These are phyloP conservation scores for Aegilops longissima DNA, from an alignment of 176 grass and related monocot species.

Conservation along the genomic window DNA sequence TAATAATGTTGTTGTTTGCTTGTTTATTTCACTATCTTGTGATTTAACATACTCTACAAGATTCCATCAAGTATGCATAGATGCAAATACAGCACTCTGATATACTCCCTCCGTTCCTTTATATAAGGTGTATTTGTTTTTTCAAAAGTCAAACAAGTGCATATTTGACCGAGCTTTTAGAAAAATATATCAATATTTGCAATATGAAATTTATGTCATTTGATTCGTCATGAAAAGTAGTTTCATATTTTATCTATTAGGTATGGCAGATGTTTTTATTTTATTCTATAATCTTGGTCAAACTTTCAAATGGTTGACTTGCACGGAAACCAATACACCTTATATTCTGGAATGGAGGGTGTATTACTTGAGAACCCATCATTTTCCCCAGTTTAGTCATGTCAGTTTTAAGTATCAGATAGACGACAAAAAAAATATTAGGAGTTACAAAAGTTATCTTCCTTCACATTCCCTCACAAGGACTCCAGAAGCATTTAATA, in stretches of 20 bases:
- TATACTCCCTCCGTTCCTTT: not conserved
- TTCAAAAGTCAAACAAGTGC: too few relatives aligned
- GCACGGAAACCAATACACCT: too few relatives aligned
- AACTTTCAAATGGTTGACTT: too few relatives aligned
- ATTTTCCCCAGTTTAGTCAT: not conserved
- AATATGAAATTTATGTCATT: too few relatives aligned
- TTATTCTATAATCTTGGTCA: too few relatives aligned
- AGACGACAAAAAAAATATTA: not conserved
- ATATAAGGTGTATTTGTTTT: too few relatives aligned
- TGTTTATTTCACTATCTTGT: not conserved
- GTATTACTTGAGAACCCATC: not conserved
- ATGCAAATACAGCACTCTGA: not conserved
- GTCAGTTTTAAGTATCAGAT: not conserved
- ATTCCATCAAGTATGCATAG: not conserved
- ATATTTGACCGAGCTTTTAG: too few relatives aligned
- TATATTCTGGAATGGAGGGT: too few relatives aligned
- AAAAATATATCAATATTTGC: too few relatives aligned
- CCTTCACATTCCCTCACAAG: not conserved
- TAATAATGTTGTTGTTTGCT: slow-evolving; percentile 10
- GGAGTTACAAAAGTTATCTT: not conserved
- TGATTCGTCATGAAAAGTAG: too few relatives aligned
- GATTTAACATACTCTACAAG: slow-evolving; percentile 1
- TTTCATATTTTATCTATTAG: too few relatives aligned
- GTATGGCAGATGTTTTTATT: too few relatives aligned
- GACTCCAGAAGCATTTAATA: not conserved